Percentiles rank a stretch among this genome's conserved stretches.
Conservation (phyloP, 441 rosid genomes). For the Geranium incanum region DNA sequence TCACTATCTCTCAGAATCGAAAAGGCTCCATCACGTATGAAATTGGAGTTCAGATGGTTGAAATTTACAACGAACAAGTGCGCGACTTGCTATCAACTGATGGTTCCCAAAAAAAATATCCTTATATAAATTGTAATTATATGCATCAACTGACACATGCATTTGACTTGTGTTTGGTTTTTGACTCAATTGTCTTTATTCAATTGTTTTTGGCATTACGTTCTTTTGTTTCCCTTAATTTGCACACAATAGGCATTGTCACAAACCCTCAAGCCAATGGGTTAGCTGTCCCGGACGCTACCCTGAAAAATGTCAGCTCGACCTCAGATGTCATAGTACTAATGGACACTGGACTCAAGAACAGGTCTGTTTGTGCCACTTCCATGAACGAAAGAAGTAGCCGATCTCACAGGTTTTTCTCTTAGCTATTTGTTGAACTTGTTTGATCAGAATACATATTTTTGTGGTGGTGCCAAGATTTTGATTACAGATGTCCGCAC, state of each 20-base stretch:
- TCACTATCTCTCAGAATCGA: conserved; percentile 45
- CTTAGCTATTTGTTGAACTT: background rate
- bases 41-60: conserved; percentile 65
- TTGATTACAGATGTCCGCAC: background rate
- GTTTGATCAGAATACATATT: conserved; percentile 3
- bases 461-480: conserved; percentile 7
- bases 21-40: conserved; percentile 41
- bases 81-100: conserved; percentile 44
- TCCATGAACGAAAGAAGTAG: conserved; percentile 95
- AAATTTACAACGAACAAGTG: conserved; percentile 84
- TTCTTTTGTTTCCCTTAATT: conserved; percentile 41
- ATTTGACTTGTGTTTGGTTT: background rate
- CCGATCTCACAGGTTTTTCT: conserved; percentile 70
- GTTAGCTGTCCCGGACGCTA: conserved; percentile 93
- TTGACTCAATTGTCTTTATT: background rate
- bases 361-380: conserved; percentile 86
- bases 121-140: conserved; percentile 21
- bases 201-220: background rate
- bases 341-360: conserved; percentile 72
- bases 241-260: conserved; percentile 94
- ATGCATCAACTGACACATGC: conserved; percentile 14
- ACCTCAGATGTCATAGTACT: conserved; percentile 76
- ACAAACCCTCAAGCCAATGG: conserved; percentile 67
- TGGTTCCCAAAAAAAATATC: conserved; percentile 55
- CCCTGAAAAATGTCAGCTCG: conserved; percentile 68